Conservation (phyloP, 257 asterid species). For the Jaltomata sinuosa region DNA sequence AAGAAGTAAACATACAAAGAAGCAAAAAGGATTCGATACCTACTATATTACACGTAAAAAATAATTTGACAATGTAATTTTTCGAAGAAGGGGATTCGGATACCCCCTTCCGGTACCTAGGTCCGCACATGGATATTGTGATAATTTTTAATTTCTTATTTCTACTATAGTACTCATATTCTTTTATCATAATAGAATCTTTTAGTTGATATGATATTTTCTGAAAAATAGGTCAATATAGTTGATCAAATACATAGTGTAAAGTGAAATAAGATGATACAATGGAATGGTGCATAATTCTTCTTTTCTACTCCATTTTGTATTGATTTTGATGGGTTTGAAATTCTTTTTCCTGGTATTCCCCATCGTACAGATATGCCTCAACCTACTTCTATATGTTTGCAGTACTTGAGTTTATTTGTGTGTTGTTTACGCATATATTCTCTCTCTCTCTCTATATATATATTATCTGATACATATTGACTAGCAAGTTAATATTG, state of each 20-base stretch:
- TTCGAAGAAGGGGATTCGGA: neutral
- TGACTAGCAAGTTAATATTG: conserved; percentile 11
- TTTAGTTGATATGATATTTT: neutral
- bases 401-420: neutral
- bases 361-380: neutral
- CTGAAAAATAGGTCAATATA: neutral
- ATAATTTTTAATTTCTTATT: neutral
- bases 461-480: neutral
- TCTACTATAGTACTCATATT: neutral
- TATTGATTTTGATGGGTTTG: neutral
- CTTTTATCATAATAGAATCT: neutral
- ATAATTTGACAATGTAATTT: neutral
- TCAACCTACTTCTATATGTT: neutral
- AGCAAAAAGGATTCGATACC: neutral
- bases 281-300: neutral
- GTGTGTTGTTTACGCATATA: neutral
- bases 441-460: too few species aligned
- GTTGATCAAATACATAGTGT: neutral
- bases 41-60: neutral
- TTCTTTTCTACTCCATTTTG: neutral
- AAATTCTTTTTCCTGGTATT: neutral
- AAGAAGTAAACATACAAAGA: neutral
- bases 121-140: neutral
- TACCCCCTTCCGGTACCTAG: neutral
- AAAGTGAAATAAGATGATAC: neutral